These are phyloP conservation scores for Paramecium pentaurelia DNA, from an alignment of 73 alveolate species.

Conservation along the genomic window DNA sequence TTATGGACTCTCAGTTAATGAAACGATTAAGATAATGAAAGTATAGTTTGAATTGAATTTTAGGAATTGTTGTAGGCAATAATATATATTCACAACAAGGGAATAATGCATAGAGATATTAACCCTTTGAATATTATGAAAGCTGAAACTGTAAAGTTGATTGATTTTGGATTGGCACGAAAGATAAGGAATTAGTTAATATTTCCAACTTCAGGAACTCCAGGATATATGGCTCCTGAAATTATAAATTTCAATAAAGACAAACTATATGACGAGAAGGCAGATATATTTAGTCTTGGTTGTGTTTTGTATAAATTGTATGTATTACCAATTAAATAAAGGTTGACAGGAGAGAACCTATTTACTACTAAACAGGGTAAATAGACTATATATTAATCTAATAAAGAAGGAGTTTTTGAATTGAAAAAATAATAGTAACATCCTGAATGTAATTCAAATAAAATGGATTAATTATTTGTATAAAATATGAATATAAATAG, in stretches of 20 bases:
- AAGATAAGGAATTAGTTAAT: not conserved
- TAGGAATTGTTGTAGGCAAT: not conserved
- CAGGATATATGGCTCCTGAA: conserved; percentile 84
- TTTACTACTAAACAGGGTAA: not conserved
- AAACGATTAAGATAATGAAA: not conserved
- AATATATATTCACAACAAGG: not conserved
- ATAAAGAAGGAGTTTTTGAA: conserved; percentile 7
- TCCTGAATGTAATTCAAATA: conserved; percentile 4
- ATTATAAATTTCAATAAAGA: conserved; percentile 58
- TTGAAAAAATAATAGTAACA: not conserved
- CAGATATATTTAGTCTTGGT: not conserved
- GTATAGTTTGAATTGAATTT: not conserved
- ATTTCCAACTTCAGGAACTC: conserved; percentile 74
- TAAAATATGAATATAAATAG: not conserved
- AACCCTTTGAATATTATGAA: conserved; percentile 33
- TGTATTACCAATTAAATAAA: not conserved
- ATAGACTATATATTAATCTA: not conserved
- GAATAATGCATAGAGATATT: conserved; percentile 46
- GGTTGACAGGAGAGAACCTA: conserved; percentile 10
- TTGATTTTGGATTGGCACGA: conserved; percentile 48
- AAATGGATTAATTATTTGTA: conserved; percentile 24
- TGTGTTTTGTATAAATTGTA: conserved; percentile 17
- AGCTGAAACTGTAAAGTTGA: not conserved
- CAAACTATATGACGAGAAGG: not conserved
- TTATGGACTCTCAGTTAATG: not conserved